Conservation (phyloP, 169 alveolate genomes). For the Plasmodium cynomolgi region DNA sequence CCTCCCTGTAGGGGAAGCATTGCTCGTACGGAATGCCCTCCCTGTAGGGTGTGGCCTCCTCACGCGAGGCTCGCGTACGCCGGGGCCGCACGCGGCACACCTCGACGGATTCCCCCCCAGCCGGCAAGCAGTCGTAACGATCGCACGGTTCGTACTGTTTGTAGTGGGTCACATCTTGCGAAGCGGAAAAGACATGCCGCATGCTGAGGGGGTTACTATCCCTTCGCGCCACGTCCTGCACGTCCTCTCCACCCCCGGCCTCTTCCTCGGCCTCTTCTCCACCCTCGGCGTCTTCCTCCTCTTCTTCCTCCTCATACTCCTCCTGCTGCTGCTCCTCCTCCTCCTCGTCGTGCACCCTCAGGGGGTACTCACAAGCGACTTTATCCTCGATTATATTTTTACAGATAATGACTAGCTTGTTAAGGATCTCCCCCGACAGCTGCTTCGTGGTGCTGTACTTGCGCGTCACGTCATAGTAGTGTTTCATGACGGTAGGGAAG, state of each 20-base stretch:
- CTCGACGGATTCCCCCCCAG: neutral
- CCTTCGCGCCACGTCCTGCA: neutral
- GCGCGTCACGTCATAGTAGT: conserved; percentile 26
- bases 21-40: neutral
- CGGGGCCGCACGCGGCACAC: neutral
- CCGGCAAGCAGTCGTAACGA: neutral
- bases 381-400: conserved; percentile 37
- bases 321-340: too few relatives aligned
- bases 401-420: conserved; percentile 33
- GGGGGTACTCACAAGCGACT: neutral
- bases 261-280: neutral
- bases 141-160: neutral
- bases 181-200: neutral
- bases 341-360: neutral
- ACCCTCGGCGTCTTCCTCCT: neutral
- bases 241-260: neutral
- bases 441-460: conserved; percentile 16
- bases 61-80: neutral
- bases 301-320: neutral
- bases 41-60: neutral
- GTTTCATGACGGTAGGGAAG: conserved; percentile 30
- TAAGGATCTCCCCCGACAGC: conserved; percentile 26
- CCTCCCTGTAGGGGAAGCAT: neutral
- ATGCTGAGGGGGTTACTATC: neutral
- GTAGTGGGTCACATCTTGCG: neutral